Percentiles rank a stretch among this genome's conserved stretches.
phyloP scores from a whole-genome alignment of 345 rosid species.

The Angophora floribunda region DNA sequence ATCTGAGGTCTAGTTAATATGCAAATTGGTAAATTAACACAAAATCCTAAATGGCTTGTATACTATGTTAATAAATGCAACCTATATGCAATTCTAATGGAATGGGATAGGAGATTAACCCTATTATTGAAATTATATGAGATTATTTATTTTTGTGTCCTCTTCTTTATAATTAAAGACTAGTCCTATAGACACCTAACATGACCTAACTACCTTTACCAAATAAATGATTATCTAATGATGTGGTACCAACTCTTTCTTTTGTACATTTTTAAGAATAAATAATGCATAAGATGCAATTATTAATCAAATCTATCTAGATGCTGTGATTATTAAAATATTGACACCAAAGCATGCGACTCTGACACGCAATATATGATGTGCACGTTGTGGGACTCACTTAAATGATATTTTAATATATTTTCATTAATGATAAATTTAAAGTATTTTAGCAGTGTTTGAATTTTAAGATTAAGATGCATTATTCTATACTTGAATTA shows the following conservation, averaged over 20 bases:
- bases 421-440: no score
- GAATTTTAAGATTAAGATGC: neutral
- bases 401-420: neutral
- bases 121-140: neutral
- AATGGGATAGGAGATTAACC: neutral
- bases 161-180: neutral
- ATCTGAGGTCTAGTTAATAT: no score
- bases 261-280: no score
- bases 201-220: neutral
- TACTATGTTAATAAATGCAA: neutral
- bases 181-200: neutral
- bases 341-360: neutral
- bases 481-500: neutral
- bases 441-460: neutral
- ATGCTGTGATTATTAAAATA: neutral
- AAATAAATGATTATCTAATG: neutral
- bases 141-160: neutral
- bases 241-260: neutral
- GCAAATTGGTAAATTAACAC: no score
- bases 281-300: neutral
- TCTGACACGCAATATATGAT: neutral
- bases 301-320: no score
- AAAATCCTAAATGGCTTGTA: neutral
- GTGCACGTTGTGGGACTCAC: neutral
- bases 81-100: neutral